Conservation (phyloP, 768 basidiomycete species). For the Strobilomyces echinocephalus region DNA sequence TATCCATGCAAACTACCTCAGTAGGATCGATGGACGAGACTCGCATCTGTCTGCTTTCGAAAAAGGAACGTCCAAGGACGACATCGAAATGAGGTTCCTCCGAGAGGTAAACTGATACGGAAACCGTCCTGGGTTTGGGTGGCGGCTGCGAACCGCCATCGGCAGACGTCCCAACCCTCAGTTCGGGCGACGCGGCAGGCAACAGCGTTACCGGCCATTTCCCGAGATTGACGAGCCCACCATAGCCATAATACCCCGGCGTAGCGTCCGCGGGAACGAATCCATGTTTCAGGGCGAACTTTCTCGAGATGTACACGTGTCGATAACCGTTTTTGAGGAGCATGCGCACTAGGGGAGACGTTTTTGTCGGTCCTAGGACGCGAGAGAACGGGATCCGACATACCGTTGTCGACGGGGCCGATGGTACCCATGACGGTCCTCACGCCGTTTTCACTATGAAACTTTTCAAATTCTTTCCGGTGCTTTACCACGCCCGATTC, state of each 20-base stretch:
- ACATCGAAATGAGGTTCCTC: constrained; percentile 97
- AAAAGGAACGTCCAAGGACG: constrained; percentile 83
- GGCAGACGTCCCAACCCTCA: neutral
- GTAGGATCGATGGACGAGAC: constrained; percentile 82
- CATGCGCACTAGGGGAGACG: constrained; percentile 67
- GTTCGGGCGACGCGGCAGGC: constrained; percentile 17
- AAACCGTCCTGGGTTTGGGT: constrained; percentile 37
- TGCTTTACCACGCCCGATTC: constrained; percentile 54
- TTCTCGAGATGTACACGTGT: constrained; percentile 92
- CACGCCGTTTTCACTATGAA: constrained; percentile 89
- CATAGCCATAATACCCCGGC: constrained; percentile 92
- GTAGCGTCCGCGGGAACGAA: constrained; percentile 85
- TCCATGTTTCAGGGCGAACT: constrained; percentile 82
- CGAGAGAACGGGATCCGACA: constrained; percentile 14
- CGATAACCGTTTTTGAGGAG: constrained; percentile 87
- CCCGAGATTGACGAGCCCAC: constrained; percentile 81
- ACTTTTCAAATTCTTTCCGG: constrained; percentile 76
- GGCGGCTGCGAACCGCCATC: neutral
- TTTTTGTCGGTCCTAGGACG: neutral
- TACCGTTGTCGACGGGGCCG: constrained; percentile 85
- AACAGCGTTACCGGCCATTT: constrained; percentile 78
- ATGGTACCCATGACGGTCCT: constrained; percentile 88
- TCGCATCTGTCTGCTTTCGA: constrained; percentile 77
- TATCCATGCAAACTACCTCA: constrained; percentile 86
- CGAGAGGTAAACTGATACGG: constrained; percentile 73